Evolutionary conservation across 306 rosid species (phyloP).

Genomic region (Morella rubra): DNA sequence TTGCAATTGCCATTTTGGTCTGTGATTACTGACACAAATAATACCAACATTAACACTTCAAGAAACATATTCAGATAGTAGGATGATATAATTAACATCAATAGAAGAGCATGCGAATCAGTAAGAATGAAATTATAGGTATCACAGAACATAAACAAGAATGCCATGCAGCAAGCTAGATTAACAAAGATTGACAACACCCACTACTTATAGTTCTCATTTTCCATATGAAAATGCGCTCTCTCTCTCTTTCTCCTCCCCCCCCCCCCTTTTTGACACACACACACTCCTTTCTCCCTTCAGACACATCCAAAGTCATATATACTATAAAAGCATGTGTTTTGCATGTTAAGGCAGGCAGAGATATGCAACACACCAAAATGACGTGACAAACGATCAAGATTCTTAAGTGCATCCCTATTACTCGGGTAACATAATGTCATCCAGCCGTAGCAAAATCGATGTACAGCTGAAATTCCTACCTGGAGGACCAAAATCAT

Average conservation of each 20-base stretch:
- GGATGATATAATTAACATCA: neutral
- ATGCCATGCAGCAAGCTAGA: neutral
- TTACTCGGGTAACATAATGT: constrained; percentile 24
- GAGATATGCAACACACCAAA: neutral
- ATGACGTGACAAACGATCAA: neutral
- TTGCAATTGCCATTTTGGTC: constrained; percentile 43
- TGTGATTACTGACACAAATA: constrained; percentile 43
- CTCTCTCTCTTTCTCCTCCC: neutral
- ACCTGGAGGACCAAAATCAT: constrained; percentile 66
- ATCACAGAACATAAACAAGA: neutral
- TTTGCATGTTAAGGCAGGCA: neutral
- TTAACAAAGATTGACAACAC: neutral
- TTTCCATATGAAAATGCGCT: neutral
- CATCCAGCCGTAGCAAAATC: constrained; percentile 19
- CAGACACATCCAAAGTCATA: too few species aligned
- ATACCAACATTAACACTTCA: constrained; percentile 5
- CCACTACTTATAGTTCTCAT: neutral
- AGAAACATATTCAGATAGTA: neutral
- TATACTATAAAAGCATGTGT: too few species aligned
- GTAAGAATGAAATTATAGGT: neutral
- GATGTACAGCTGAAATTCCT: constrained; percentile 28
- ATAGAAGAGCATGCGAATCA: neutral
- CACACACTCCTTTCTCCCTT: too few species aligned
- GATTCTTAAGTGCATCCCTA: neutral
- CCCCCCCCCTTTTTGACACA: too few species aligned